A percentile compares a stretch with the other conserved stretches of the same genome.
Evolutionary conservation across 768 basidiomycete species (phyloP).

Genomic region (Trametes coccinea): DNA sequence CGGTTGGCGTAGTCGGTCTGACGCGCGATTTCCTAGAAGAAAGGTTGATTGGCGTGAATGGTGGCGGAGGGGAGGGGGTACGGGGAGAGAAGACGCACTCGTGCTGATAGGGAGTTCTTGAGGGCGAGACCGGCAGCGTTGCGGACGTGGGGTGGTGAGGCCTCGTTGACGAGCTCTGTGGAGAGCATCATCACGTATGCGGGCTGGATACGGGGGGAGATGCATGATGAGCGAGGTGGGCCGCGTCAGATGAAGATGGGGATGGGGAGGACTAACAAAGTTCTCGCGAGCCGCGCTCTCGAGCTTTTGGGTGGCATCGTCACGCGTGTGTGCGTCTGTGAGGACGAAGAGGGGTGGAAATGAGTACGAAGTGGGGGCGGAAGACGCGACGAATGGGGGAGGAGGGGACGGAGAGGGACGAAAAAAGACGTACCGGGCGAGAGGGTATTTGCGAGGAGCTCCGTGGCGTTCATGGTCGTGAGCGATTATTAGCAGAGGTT

Average conservation of each 20-base stretch:
- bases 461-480: conserved; percentile 82
- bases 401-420: conserved; percentile 31
- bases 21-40: conserved; percentile 65
- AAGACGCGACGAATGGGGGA: conserved; percentile 16
- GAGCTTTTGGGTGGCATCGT: conserved; percentile 87
- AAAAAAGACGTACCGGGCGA: conserved; percentile 69
- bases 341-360: conserved; percentile 22
- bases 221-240: conserved; percentile 9
- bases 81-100: conserved; percentile 54
- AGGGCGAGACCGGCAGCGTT: conserved; percentile 96
- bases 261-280: conserved; percentile 61
- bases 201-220: conserved; percentile 52
- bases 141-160: conserved; percentile 67
- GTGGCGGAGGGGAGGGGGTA: conserved; percentile 27
- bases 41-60: conserved; percentile 17
- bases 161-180: conserved; percentile 79
- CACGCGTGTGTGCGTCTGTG: conserved; percentile 85
- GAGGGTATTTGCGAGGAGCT: conserved; percentile 90
- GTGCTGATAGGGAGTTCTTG: conserved; percentile 91
- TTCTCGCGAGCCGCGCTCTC: conserved; percentile 84
- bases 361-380: conserved; percentile 19
- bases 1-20: conserved; percentile 75
- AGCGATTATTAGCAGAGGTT: conserved; percentile 21
- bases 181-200: conserved; percentile 93
- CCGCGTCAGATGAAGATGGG: conserved; percentile 15